Percentiles rank a stretch among this genome's conserved stretches.
Conservation (phyloP, 306 rosid species). For the peach (Prunus persica) region DNA sequence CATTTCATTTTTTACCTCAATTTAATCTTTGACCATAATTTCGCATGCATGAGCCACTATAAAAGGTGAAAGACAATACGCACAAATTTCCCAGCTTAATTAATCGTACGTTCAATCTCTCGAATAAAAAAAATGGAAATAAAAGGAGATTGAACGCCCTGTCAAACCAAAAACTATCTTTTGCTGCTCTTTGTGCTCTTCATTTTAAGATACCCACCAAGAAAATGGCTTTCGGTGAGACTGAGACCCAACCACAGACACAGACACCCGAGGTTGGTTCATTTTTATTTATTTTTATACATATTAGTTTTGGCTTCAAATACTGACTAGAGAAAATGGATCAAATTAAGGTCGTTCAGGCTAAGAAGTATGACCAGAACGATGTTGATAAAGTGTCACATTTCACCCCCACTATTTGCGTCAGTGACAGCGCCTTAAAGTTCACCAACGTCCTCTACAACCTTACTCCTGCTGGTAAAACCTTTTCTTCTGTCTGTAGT, state of each 20-base stretch:
- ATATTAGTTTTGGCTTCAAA: not conserved
- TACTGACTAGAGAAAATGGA: not conserved
- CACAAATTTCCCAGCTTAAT: not conserved
- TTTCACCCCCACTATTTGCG: conserved; percentile 52
- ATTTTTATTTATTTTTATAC: no score
- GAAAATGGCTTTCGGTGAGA: not conserved
- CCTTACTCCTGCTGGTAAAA: conserved; percentile 78
- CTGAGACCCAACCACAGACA: not conserved
- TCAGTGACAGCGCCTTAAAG: conserved; percentile 76
- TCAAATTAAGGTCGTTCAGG: conserved; percentile 49
- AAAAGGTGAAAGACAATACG: not conserved
- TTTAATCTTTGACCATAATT: no score
- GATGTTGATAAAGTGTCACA: not conserved
- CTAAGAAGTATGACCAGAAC: conserved; percentile 33
- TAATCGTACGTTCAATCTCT: not conserved
- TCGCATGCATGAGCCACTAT: not conserved
- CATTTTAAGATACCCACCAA: no score
- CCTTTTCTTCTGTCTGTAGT: not conserved
- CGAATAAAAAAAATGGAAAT: no score
- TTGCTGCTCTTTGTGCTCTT: not conserved
- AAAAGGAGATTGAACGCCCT: not conserved
- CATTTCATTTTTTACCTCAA: not conserved
- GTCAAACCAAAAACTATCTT: no score
- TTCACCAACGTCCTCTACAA: conserved; percentile 86
- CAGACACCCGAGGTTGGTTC: not conserved